A percentile compares a stretch with the other conserved stretches of the same genome.
phyloP scores from a whole-genome alignment of 2,329 filamentous ascomycete genomes.

The Colletotrichum australisinense region DNA sequence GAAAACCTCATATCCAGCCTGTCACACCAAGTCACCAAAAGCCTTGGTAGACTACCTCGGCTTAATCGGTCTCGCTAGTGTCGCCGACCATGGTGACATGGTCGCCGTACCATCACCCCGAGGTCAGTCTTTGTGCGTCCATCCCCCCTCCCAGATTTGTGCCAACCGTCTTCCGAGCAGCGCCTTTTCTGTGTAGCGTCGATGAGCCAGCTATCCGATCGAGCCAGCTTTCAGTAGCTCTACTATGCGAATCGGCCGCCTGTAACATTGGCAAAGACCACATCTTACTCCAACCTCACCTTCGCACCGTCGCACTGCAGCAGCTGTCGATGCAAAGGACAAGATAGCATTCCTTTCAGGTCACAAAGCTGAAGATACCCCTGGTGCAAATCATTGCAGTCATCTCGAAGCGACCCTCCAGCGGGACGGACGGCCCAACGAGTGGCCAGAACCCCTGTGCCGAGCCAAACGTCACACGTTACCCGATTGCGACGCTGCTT shows the following conservation, averaged over 20 bases:
- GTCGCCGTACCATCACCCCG: not conserved
- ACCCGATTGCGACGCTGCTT: not conserved
- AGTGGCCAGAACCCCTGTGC: conserved; percentile 1
- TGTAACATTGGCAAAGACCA: not conserved
- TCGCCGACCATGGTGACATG: not conserved
- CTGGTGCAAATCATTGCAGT: conserved; percentile 20
- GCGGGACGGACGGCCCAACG: not conserved
- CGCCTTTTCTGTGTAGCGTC: not conserved
- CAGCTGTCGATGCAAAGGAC: not conserved
- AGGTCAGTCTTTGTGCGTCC: conserved; percentile 10
- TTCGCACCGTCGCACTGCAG: not conserved
- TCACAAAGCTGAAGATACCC: not conserved
- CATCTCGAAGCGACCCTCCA: conserved; percentile 9
- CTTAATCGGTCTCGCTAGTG: not conserved
- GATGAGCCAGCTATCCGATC: not conserved
- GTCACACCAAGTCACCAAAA: not conserved
- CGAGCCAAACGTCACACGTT: not conserved
- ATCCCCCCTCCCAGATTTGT: not conserved
- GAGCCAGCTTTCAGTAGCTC: not conserved
- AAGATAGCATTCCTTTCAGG: not conserved
- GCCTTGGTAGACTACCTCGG: not conserved
- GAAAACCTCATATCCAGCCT: not conserved
- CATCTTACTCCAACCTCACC: not conserved
- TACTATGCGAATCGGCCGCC: not conserved
- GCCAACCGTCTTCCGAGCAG: not conserved